phyloP scores from a whole-genome alignment of 495 filamentous ascomycete species.

The Penicillium bialowiezense region DNA sequence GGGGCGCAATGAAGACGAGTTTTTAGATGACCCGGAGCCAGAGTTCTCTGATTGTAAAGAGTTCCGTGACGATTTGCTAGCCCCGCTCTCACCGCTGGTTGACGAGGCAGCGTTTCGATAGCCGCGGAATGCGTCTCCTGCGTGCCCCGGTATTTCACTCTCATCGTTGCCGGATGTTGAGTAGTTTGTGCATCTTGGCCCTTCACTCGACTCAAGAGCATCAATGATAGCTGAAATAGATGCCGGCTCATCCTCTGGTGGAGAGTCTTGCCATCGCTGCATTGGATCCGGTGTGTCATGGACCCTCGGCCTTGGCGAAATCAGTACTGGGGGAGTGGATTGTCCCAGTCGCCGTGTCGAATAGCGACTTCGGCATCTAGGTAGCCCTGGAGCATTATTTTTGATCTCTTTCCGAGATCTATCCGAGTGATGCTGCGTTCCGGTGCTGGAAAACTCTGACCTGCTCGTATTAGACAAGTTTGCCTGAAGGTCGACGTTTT shows the following conservation, averaged over 20 bases:
- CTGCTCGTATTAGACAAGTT: not conserved
- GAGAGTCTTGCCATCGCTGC: slow-evolving; percentile 73
- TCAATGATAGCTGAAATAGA: slow-evolving; percentile 67
- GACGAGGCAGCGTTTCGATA: slow-evolving; percentile 58
- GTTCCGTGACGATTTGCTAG: slow-evolving; percentile 18
- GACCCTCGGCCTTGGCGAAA: not conserved
- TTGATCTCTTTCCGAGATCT: not conserved
- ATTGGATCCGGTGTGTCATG: slow-evolving; percentile 43
- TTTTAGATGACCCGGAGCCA: slow-evolving; percentile 16
- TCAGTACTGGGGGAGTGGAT: not conserved
- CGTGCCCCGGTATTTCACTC: slow-evolving; percentile 16
- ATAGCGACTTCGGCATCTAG: not conserved
- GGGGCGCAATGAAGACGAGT: slow-evolving; percentile 3
- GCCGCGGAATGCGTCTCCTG: slow-evolving; percentile 52
- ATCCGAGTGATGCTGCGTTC: not conserved
- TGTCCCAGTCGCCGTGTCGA: not conserved
- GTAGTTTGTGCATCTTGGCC: slow-evolving; percentile 38
- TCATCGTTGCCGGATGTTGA: not conserved
- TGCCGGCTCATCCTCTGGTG: slow-evolving; percentile 76
- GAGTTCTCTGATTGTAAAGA: slow-evolving; percentile 13
- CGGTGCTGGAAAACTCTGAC: not conserved
- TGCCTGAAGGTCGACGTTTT: not conserved
- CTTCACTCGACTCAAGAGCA: slow-evolving; percentile 37
- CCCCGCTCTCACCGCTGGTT: slow-evolving; percentile 36
- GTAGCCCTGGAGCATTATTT: not conserved